Conservation (phyloP, 768 basidiomycete genomes). For the Tylopilus subfusipes region DNA sequence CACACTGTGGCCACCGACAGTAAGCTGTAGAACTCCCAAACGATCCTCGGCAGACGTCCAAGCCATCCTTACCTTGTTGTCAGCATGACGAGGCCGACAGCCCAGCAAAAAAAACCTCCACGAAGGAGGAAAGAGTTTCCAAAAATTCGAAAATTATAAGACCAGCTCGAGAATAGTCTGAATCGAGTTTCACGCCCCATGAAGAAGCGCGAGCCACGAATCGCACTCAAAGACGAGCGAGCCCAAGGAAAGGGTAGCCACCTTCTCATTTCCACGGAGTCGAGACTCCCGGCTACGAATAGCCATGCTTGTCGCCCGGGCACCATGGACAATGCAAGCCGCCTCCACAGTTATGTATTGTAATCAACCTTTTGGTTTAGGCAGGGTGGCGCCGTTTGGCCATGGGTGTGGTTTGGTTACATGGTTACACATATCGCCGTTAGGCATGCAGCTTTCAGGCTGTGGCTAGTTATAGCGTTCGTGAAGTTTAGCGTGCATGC, state of each 20-base stretch:
- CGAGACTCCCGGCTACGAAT: not conserved
- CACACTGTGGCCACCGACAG: too few species aligned
- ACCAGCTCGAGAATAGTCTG: slow-evolving; percentile 33
- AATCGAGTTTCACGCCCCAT: slow-evolving; percentile 30
- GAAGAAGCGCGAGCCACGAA: slow-evolving; percentile 21
- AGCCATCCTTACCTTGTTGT: not conserved
- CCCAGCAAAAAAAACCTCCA: slow-evolving; percentile 6
- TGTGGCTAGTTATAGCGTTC: too few species aligned
- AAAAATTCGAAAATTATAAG: slow-evolving; percentile 10
- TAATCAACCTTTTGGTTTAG: too few species aligned
- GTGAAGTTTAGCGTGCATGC: too few species aligned
- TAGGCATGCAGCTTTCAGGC: not conserved
- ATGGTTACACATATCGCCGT: not conserved
- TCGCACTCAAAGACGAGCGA: slow-evolving; percentile 26
- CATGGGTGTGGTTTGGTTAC: too few species aligned
- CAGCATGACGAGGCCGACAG: not conserved
- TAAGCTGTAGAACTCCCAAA: too few species aligned
- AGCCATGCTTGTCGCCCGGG: not conserved
- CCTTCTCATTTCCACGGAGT: slow-evolving; percentile 13
- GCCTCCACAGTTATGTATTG: not conserved
- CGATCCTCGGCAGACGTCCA: too few species aligned
- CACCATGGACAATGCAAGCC: not conserved
- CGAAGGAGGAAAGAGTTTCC: slow-evolving; percentile 7
- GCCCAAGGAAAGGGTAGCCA: not conserved
- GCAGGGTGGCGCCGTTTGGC: too few species aligned